phyloP scores from a whole-genome alignment of 192 early-diverging fungal genomes.

The Coemansia sp. region DNA sequence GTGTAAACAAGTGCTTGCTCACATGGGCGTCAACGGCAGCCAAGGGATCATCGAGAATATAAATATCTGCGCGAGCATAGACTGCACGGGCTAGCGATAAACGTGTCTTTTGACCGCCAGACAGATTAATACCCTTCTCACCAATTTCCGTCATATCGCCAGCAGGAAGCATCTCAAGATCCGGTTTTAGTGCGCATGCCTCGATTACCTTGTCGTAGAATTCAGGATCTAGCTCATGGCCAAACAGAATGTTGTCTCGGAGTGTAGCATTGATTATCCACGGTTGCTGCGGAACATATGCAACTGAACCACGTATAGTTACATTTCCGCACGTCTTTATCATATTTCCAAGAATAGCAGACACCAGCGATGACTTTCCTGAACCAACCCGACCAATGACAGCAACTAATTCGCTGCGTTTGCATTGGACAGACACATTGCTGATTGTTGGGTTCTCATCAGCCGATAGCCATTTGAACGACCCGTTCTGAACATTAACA shows the following conservation, averaged over 20 bases:
- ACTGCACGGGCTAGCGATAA: conserved; percentile 19
- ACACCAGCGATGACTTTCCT: conserved; percentile 63
- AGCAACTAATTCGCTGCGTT: conserved; percentile 54
- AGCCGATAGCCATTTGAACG: conserved; percentile 57
- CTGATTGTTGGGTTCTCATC: conserved; percentile 26
- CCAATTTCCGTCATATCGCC: conserved; percentile 61
- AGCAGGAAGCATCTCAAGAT: conserved; percentile 56
- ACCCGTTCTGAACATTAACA: conserved; percentile 19
- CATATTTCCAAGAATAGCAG: conserved; percentile 61
- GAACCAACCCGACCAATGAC: conserved; percentile 62
- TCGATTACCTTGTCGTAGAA: conserved; percentile 57
- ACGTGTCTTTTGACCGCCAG: conserved; percentile 18
- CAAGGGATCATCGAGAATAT: conserved; percentile 31
- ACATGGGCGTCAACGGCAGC: conserved; percentile 63
- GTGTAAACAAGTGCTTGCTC: conserved; percentile 58
- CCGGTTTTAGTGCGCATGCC: conserved; percentile 53
- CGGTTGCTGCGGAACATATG: conserved; percentile 61
- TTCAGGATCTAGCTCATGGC: conserved; percentile 52
- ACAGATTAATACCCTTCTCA: conserved; percentile 65
- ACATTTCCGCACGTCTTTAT: conserved; percentile 28
- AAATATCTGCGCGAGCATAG: conserved; percentile 61
- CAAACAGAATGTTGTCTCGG: conserved; percentile 67
- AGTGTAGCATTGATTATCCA: conserved; percentile 69
- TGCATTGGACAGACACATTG: conserved; percentile 44
- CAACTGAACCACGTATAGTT: conserved; percentile 30